These are phyloP conservation scores for Termitomyces sp. DNA, from an alignment of 768 basidiomycete species.

Conservation along the genomic window DNA sequence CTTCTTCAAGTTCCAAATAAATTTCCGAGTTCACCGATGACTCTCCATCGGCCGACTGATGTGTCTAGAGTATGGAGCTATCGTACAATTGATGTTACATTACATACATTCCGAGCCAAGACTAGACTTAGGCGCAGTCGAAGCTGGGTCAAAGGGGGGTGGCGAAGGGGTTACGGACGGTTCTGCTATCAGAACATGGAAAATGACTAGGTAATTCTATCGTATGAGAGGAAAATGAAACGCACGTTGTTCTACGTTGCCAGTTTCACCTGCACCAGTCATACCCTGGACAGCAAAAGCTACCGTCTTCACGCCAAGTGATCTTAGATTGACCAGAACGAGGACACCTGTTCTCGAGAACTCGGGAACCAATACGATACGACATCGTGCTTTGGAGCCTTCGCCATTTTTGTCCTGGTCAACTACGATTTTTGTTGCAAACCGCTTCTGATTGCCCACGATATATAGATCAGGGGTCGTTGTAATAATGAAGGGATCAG, in stretches of 20 bases:
- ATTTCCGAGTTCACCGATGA: too few species aligned
- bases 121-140: slow-evolving; percentile 11
- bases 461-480: slow-evolving; percentile 88
- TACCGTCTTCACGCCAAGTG: slow-evolving; percentile 63
- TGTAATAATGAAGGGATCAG: slow-evolving; percentile 86
- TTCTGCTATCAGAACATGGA: slow-evolving; percentile 1
- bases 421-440: slow-evolving; percentile 66
- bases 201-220: not conserved
- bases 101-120: slow-evolving; percentile 6
- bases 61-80: not conserved
- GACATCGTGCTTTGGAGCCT: slow-evolving; percentile 36
- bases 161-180: not conserved
- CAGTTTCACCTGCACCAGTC: slow-evolving; percentile 25
- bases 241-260: slow-evolving; percentile 12
- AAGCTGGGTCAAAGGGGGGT: slow-evolving; percentile 5
- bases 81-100: not conserved
- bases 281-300: slow-evolving; percentile 49
- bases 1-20: too few species aligned
- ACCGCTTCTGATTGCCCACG: slow-evolving; percentile 85
- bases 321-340: slow-evolving; percentile 75
- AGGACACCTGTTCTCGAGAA: slow-evolving; percentile 77
- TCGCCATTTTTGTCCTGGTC: slow-evolving; percentile 28
- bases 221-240: not conserved
- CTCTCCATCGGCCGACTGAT: not conserved
- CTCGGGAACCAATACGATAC: slow-evolving; percentile 76